Evolutionary conservation across 306 rosid genomes (phyloP).

Genomic region (Lathyrus sativus): DNA sequence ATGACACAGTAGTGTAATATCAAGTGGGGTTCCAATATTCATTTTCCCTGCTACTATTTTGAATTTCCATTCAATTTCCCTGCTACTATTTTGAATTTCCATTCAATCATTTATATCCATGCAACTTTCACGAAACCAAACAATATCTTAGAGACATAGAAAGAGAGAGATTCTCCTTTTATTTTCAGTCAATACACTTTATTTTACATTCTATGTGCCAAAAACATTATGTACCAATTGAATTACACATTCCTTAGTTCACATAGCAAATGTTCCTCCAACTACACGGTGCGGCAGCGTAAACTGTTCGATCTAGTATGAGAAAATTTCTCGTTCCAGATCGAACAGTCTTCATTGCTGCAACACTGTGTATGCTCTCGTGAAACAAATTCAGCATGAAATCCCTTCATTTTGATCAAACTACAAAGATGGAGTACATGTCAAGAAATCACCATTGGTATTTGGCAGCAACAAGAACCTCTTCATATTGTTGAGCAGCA

Average conservation of each 20-base stretch:
- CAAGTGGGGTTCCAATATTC: too few relatives aligned
- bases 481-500: conserved; percentile 90
- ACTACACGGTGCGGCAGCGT: neutral
- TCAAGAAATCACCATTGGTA: conserved; percentile 62
- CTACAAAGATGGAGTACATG: neutral
- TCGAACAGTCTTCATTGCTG: neutral
- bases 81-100: too few relatives aligned
- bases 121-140: neutral
- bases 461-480: conserved; percentile 88
- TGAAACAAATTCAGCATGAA: conserved; percentile 31
- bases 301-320: neutral
- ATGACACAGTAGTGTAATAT: too few relatives aligned
- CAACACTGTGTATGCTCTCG: neutral
- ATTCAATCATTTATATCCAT: neutral
- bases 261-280: conserved; percentile 21
- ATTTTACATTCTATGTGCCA: conserved; percentile 14
- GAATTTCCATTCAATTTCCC: too few relatives aligned
- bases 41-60: too few relatives aligned
- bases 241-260: conserved; percentile 16
- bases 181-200: neutral
- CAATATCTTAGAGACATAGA: neutral
- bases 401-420: neutral
- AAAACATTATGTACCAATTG: conserved; percentile 26
- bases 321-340: neutral
- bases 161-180: conserved; percentile 2